Evolutionary conservation across 345 rosid species (phyloP), one percentile per base, ranked within the genome.

Genomic region (Adansonia digitata): DNA sequence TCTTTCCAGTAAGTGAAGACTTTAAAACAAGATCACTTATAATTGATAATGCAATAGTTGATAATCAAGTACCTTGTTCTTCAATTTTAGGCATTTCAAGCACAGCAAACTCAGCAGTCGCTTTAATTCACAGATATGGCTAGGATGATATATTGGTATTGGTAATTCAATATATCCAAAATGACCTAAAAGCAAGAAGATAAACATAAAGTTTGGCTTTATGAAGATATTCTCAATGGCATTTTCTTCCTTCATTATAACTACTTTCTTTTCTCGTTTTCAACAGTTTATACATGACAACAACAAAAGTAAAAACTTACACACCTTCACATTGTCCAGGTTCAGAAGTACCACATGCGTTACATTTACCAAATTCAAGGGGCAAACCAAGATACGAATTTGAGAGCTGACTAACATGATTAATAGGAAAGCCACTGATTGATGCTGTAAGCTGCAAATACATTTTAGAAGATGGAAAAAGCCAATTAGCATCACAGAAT

Each of bases 301-400:
- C 15, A 31, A 46, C 22, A 27, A 35, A 73, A 59, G 46, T n/a
- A n/a, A n/a, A n/a, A n/a, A n/a, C n/a, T n/a, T 22, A 39, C 18
- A 40, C 13, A 90, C 98, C 99, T 89, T 91, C 99, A 71, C 98
- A 95, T 81, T 91, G 77, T 35, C 91, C 93, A 18, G 85, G 74
- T 75, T 93, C 99, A 24, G 97, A 83, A 4, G 97, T 87, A 60
- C 99, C 97, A 74, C 99, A 93, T 35, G 99, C 86, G 61, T 89
- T 96, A 71, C 99, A 95, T 83, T 89, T 91, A 2, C 99, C 98
- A 84, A 83, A 89, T 61, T 93, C 97, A 0, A 95, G 88, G 4
- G 99, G 99, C 83, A 95, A 77, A 35, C 99, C 99, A 71, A 95
- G 92, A 77, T 87, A 93, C 13, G 98, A 80, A 80, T 95, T 95